phyloP scores from a whole-genome alignment of 805 yeast genomes.

The Metschnikowia sp. region DNA sequence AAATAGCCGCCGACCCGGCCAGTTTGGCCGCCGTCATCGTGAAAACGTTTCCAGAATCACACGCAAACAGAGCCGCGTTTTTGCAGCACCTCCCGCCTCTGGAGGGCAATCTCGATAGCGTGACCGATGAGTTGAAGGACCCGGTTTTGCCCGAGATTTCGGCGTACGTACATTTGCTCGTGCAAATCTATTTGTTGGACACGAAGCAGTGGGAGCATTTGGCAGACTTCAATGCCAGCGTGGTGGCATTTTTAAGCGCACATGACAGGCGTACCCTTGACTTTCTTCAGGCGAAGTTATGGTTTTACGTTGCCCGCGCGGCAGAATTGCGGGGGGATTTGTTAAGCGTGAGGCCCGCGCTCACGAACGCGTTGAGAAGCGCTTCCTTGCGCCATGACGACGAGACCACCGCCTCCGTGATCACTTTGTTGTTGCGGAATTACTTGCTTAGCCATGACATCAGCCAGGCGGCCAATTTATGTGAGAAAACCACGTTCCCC shows the following conservation, averaged over 20 bases:
- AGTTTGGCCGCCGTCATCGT: slow-evolving; percentile 55
- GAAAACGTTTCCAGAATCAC: slow-evolving; percentile 50
- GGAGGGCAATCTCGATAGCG: slow-evolving; percentile 22
- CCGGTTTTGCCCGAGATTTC: slow-evolving; percentile 72
- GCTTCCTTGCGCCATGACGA: slow-evolving; percentile 89
- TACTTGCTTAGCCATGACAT: slow-evolving; percentile 77
- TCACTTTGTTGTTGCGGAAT: slow-evolving; percentile 80
- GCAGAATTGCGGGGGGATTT: slow-evolving; percentile 59
- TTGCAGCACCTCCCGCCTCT: slow-evolving; percentile 23
- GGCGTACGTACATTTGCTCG: slow-evolving; percentile 71
- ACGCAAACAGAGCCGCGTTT: slow-evolving; percentile 37
- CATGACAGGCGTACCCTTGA: slow-evolving; percentile 84
- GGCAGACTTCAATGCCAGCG: slow-evolving; percentile 50
- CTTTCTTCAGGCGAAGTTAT: slow-evolving; percentile 80
- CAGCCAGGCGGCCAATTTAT: slow-evolving; percentile 82
- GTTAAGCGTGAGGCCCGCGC: slow-evolving; percentile 59
- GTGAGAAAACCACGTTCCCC: slow-evolving; percentile 87
- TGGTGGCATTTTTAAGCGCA: slow-evolving; percentile 51
- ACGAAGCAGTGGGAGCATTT: slow-evolving; percentile 46
- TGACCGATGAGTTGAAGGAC: slow-evolving; percentile 15
- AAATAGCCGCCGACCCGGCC: slow-evolving; percentile 43
- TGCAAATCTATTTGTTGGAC: slow-evolving; percentile 75
- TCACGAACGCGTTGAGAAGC: slow-evolving; percentile 75
- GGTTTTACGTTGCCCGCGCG: slow-evolving; percentile 82
- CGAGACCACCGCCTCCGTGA: slow-evolving; percentile 85